Evolutionary conservation across 768 basidiomycete species (phyloP).

Genomic region (Agaricus sinodeliciosus): DNA sequence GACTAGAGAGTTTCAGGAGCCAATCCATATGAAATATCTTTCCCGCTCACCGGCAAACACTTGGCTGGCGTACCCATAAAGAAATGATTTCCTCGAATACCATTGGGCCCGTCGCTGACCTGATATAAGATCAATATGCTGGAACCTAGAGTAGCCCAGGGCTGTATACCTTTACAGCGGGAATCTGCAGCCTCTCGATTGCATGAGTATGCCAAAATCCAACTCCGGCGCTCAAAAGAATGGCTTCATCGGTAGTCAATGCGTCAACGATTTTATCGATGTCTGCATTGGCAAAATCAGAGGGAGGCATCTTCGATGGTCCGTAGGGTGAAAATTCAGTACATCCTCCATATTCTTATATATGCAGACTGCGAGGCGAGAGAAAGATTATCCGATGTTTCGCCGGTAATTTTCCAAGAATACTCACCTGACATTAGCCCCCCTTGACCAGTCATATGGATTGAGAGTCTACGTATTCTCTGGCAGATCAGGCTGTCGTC

Average conservation of each 20-base stretch:
- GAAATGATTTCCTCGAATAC: constrained; percentile 67
- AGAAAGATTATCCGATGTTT: constrained; percentile 2
- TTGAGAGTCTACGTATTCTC: too few relatives aligned
- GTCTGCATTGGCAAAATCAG: constrained; percentile 61
- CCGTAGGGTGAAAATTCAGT: background rate
- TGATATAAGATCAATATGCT: constrained; percentile 16
- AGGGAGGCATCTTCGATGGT: constrained; percentile 45
- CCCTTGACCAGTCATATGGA: too few relatives aligned
- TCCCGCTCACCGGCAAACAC: constrained; percentile 55
- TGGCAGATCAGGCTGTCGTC: too few relatives aligned
- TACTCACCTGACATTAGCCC: constrained; percentile 5
- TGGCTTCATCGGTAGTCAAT: constrained; percentile 69
- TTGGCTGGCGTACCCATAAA: constrained; percentile 80
- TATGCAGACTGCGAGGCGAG: background rate
- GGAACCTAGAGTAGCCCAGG: background rate
- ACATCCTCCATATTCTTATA: background rate
- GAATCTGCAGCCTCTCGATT: constrained; percentile 61
- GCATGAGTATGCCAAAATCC: constrained; percentile 74
- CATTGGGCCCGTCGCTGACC: constrained; percentile 81
- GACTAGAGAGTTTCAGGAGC: constrained; percentile 26
- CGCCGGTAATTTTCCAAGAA: background rate
- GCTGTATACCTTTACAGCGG: constrained; percentile 52
- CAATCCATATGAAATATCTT: background rate
- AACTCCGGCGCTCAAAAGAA: constrained; percentile 63
- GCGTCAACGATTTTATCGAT: constrained; percentile 56